Evolutionary conservation across 257 asterid species (phyloP).

Genomic region (Ilex asprella): DNA sequence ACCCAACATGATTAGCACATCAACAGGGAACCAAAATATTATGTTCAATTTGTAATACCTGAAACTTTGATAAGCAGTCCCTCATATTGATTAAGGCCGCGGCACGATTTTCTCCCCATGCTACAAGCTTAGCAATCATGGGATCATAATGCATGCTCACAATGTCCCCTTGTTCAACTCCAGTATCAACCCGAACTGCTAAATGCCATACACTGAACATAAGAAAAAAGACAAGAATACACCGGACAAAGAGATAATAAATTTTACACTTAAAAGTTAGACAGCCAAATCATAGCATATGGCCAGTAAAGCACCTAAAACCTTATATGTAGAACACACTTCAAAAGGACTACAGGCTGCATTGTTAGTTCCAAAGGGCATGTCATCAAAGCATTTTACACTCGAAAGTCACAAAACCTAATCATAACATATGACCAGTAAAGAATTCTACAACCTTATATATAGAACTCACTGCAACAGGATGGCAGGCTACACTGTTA

Average conservation of each 20-base stretch:
- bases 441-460: background rate
- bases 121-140: constrained; percentile 98
- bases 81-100: constrained; percentile 78
- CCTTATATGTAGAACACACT: background rate
- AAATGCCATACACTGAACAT: constrained; percentile 24
- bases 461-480: background rate
- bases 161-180: constrained; percentile 90
- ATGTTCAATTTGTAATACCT: constrained; percentile 33
- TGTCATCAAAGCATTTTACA: background rate
- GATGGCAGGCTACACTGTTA: background rate
- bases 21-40: no score
- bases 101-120: constrained; percentile 87
- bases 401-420: background rate
- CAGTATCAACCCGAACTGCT: constrained; percentile 97
- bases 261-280: background rate
- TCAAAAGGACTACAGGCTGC: background rate
- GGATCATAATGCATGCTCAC: constrained; percentile 99
- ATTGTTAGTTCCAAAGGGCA: background rate
- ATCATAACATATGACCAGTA: background rate
- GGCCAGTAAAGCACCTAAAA: background rate
- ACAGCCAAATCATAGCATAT: background rate
- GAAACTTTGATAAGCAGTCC: constrained; percentile 84
- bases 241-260: background rate
- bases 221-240: constrained; percentile 19
- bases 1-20: no score